Evolutionary conservation across 192 early-diverging fungal genomes (phyloP), one percentile per base, ranked within the genome.

Genomic region (Coemansia pectinata): DNA sequence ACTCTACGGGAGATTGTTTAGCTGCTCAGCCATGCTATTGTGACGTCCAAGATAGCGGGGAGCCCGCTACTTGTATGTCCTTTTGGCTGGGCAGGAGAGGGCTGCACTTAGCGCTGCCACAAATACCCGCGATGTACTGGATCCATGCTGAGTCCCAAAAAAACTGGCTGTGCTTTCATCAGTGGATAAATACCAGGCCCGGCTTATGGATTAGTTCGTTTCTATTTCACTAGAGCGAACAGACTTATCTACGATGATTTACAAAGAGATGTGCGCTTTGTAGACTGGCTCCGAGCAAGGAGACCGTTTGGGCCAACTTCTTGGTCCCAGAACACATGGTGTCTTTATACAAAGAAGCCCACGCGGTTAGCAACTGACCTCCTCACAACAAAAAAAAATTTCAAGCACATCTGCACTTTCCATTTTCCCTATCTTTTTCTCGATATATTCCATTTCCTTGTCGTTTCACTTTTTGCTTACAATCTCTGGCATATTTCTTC

Each of bases 321-420:
- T 50, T 50, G 48, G 48, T 50, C 48, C 48, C 48, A 50, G 19
- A 7, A 50, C 33, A 40, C 25, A 42, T 40, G 39, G 25, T 11
- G n/a, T 12, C 40, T 63, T 61, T 63, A 10, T 42, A 21, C 3
- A 63, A 63, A 63, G 62, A 61, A 38, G 19, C 25, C 62, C 33
- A 44, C 42, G 38, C 38, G 62, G 14, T 12, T 10, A 25, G 23
- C 29, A 21, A 27, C 40, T 58, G 31, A 58, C 31, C 17, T 3
- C 31, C 19, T 58, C 55, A 58, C 60, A 33, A 33, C 33, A 27
- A 27, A 27, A 27, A 27, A 27, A 2, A 27, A 27, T 27, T 27
- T 27, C 27, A 27, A 27, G 27, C 27, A 27, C 27, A 2, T 1
- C 27, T 27, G 27, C 27, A 27, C 27, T 27, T 27, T 27, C 27